phyloP scores from a whole-genome alignment of 805 yeast species.

The Teunomyces barrocoloradensis region DNA sequence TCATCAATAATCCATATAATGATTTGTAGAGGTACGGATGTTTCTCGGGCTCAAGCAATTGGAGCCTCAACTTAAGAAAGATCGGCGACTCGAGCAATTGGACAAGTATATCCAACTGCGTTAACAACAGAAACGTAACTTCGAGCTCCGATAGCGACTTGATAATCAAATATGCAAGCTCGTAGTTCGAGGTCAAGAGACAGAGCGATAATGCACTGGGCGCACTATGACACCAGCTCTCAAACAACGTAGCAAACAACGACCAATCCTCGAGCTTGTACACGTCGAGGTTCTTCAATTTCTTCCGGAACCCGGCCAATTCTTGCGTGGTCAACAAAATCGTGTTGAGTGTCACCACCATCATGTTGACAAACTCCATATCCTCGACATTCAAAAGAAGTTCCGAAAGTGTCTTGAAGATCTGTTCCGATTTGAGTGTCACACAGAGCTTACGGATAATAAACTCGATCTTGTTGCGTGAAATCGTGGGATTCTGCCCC shows the following conservation, averaged over 20 bases:
- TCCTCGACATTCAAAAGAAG: constrained; percentile 56
- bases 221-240: constrained; percentile 89
- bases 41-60: constrained; percentile 81
- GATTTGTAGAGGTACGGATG: constrained; percentile 82
- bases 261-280: constrained; percentile 57
- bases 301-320: constrained; percentile 62
- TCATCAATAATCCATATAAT: constrained; percentile 88
- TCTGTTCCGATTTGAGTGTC: constrained; percentile 76
- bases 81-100: constrained; percentile 92
- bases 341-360: constrained; percentile 85
- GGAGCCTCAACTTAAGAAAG: constrained; percentile 80
- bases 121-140: constrained; percentile 69
- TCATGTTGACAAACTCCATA: constrained; percentile 67
- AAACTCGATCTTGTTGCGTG: constrained; percentile 62
- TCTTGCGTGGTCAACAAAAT: constrained; percentile 86
- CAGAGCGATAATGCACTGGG: constrained; percentile 87
- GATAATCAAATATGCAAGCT: constrained; percentile 79
- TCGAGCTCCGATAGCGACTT: constrained; percentile 81
- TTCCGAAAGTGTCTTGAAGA: constrained; percentile 75
- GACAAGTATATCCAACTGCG: constrained; percentile 85
- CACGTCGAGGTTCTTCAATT: constrained; percentile 55
- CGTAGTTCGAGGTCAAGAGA: constrained; percentile 82
- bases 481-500: constrained; percentile 44
- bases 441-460: constrained; percentile 82
- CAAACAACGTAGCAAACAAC: constrained; percentile 73